phyloP scores from a whole-genome alignment of 257 asterid genomes.

The Fraxinus excelsior region DNA sequence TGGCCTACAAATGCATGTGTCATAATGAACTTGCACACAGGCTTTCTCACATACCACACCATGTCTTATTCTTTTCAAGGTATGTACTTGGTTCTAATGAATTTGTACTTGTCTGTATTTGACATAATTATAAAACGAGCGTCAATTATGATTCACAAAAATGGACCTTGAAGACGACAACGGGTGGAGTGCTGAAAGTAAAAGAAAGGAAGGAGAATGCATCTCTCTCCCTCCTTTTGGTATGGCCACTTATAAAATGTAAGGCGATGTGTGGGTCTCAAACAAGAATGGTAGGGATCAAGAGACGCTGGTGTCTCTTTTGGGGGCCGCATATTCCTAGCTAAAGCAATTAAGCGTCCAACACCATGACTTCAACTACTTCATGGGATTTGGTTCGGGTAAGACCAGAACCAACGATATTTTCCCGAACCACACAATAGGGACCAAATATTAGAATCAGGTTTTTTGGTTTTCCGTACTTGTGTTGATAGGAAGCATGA shows the following conservation, averaged over 20 bases:
- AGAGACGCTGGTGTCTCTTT: constrained; percentile 34
- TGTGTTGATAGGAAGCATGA: neutral
- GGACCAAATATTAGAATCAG: neutral
- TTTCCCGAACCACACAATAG: neutral
- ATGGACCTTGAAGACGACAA: constrained; percentile 36
- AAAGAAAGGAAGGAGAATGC: constrained; percentile 32
- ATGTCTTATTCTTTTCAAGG: constrained; percentile 85
- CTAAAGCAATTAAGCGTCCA: constrained; percentile 34
- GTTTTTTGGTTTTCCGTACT: neutral
- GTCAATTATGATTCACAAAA: constrained; percentile 23
- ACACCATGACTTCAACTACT: constrained; percentile 48
- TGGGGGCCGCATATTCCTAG: constrained; percentile 39
- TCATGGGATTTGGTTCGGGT: constrained; percentile 13
- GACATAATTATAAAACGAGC: neutral
- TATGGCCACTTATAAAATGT: constrained; percentile 67
- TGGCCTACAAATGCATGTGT: constrained; percentile 92
- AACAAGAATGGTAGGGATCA: constrained; percentile 43
- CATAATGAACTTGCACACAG: constrained; percentile 60
- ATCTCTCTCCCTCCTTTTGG: constrained; percentile 71
- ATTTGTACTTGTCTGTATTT: neutral
- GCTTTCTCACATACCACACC: constrained; percentile 84
- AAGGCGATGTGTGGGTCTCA: constrained; percentile 65
- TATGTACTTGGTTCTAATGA: constrained; percentile 9
- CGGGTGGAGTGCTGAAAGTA: constrained; percentile 25
- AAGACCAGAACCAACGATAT: neutral